phyloP scores from a whole-genome alignment of 2,329 filamentous ascomycete genomes.

The Penicillium frequentans region DNA sequence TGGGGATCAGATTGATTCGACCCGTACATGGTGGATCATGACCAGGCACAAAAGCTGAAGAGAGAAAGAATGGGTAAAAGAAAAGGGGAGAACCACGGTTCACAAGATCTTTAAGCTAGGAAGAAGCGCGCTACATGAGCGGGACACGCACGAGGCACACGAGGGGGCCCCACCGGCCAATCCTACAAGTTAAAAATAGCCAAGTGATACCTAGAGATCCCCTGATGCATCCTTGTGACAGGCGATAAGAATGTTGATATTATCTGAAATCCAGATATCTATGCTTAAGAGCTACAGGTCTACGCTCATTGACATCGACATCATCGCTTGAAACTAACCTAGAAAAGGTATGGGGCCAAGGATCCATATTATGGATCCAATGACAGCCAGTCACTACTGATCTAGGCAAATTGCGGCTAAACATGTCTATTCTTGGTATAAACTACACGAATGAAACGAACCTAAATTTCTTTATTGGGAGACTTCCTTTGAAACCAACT shows the following conservation, averaged over 20 bases:
- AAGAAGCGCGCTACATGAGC: not conserved
- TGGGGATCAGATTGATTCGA: conserved; percentile 27
- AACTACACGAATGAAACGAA: not conserved
- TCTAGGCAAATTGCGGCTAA: no score
- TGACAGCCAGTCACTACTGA: no score
- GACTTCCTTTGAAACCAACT: not conserved
- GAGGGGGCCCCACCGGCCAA: not conserved
- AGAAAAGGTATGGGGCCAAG: no score
- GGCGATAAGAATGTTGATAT: no score
- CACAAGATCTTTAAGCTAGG: not conserved
- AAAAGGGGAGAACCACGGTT: not conserved
- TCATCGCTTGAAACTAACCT: no score
- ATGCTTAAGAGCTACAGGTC: no score
- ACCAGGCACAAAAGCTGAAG: not conserved
- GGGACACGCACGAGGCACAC: not conserved
- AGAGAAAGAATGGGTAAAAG: not conserved
- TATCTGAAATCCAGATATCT: no score
- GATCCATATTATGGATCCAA: no score
- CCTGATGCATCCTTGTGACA: not conserved
- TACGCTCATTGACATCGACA: no score
- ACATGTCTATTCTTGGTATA: not conserved
- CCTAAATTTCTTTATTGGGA: not conserved
- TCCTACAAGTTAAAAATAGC: not conserved
- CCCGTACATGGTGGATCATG: conserved; percentile 34
- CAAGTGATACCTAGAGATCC: no score